These are phyloP conservation scores for Spencermartinsiella ligniputridi DNA, from an alignment of 1,139 yeast genomes.

Conservation along the genomic window DNA sequence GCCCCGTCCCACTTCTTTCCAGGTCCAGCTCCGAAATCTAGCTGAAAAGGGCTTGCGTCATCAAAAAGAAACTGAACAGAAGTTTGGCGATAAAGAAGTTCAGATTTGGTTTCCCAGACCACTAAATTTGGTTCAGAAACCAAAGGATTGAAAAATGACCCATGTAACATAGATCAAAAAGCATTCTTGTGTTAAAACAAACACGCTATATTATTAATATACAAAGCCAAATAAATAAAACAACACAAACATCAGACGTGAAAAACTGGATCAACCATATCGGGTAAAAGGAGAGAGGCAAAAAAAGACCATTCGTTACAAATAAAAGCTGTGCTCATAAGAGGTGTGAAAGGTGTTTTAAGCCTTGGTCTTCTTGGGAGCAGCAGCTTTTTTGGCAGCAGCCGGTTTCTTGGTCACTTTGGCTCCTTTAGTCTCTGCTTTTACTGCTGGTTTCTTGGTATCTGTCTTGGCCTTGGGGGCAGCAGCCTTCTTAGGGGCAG, in stretches of 20 bases:
- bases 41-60: constrained; percentile 21
- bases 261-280: background rate
- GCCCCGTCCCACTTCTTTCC: constrained; percentile 28
- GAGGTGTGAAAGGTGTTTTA: constrained; percentile 7
- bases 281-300: background rate
- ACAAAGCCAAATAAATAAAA: constrained; percentile 1
- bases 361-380: constrained; percentile 28
- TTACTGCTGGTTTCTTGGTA: constrained; percentile 22
- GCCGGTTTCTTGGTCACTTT: constrained; percentile 30
- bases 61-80: constrained; percentile 11
- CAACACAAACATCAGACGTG: constrained; percentile 2
- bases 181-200: too few relatives aligned
- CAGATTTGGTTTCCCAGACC: constrained; percentile 21
- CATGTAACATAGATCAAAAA: too few relatives aligned
- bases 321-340: too few relatives aligned
- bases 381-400: constrained; percentile 29
- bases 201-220: constrained; percentile 2
- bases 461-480: constrained; percentile 3
- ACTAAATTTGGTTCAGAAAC: background rate
- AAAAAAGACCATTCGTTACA: background rate
- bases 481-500: constrained; percentile 13
- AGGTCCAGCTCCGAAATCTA: constrained; percentile 24
- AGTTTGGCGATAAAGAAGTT: constrained; percentile 12
- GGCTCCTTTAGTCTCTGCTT: constrained; percentile 28
- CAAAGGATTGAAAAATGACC: background rate